Evolutionary conservation across 2,329 filamentous ascomycete species (phyloP).

Genomic region (Pyricularia sp.): DNA sequence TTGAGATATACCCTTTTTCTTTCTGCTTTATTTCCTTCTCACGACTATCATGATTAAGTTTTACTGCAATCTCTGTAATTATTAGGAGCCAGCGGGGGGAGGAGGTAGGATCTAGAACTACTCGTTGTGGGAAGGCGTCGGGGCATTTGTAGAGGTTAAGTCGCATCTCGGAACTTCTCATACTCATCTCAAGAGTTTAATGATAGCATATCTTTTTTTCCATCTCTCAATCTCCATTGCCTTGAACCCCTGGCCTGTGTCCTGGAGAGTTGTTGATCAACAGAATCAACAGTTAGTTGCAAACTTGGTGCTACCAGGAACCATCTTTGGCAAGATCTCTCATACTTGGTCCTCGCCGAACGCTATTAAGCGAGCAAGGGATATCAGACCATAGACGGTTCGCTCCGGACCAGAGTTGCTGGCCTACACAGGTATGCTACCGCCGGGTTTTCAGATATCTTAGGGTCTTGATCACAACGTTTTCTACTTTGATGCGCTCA

Average conservation of each 20-base stretch:
- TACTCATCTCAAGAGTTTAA: neutral
- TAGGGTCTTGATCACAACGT: too few species aligned
- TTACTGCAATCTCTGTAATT: neutral
- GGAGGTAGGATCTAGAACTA: neutral
- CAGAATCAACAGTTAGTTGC: neutral
- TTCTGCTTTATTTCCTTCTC: neutral
- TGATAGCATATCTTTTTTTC: neutral
- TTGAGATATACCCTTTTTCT: slow-evolving; percentile 2
- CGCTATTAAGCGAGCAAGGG: neutral
- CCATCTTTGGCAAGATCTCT: neutral
- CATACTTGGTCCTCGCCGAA: neutral
- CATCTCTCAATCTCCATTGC: neutral
- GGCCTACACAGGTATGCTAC: neutral
- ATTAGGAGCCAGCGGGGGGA: neutral
- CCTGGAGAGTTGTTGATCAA: neutral
- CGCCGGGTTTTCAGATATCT: neutral
- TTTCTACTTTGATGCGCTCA: neutral
- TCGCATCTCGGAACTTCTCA: neutral
- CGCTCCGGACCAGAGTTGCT: neutral
- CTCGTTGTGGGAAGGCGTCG: neutral
- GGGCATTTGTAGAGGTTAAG: neutral
- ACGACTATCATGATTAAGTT: neutral
- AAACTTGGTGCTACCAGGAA: neutral
- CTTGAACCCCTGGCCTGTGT: neutral
- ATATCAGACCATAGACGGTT: neutral